Base-by-base conservation (phyloP, 768 basidiomycete species). In the Psilocybe subaeruginosa region DNA sequence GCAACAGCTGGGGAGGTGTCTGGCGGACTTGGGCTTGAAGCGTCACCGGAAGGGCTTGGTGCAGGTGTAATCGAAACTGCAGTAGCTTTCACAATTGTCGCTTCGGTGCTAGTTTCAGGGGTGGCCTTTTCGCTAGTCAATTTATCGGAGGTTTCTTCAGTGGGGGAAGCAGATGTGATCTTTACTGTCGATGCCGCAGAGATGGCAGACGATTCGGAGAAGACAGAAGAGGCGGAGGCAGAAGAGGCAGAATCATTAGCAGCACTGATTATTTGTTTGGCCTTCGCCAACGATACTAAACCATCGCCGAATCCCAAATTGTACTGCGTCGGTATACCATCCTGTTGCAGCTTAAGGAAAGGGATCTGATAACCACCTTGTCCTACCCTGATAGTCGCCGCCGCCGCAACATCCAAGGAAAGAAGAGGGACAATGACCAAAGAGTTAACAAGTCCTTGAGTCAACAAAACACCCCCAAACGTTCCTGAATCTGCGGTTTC, bases 301-400 rank as follows among this genome's bases (percentile, higher is more conserved):
- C n/a, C 16, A 19, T 33, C 51, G n/a, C 17, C 51, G 11, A 19
- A 17, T 31, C 27, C 66, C n/a, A 81, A 64, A 27, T 66, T 55
- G 63, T 89, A 90, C 8, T 69, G 62, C 31, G 86, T 85, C 12
- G 85, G 80, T 6, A 89, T 86, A 48, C 69, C 65, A 43, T 71
- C 73, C 70, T 89, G 86, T 35, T 75, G 70, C 53, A 90, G 75
- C 54, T 88, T 80, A 62, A 90, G 71, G 87, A 87, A 90, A 9
- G 89, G 89, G 46, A 90, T 70, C 60, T 77, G 75, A 66, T 91
- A 91, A 16, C 88, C 87, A 17, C 80, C 80, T 12, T 74, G 65
- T 3, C 82, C 86, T 9, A 85, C 74, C 47, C 74, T 71, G 17
- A 78, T 70, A 1, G 87, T 88, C 23, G 76, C 71, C 11, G 77